Evolutionary conservation across 1,139 yeast genomes (phyloP), one percentile per base, ranked within the genome.

Genomic region (Debaryomyces fabryi): DNA sequence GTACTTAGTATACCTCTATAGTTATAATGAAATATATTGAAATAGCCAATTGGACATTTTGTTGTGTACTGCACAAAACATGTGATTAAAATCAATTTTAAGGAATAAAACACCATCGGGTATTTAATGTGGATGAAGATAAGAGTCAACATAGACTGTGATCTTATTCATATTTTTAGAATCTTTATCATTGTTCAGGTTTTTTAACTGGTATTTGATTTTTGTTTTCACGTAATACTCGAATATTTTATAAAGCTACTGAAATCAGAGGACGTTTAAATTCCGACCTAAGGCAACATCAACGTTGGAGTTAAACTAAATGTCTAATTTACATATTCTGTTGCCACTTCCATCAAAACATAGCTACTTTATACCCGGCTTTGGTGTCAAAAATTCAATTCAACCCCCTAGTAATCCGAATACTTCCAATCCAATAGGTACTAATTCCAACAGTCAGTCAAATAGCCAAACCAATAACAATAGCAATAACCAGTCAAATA

Each of bases 31-130:
- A 21, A 21, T 24, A 25, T 23, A 34, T 27, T 12, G 34, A 16
- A 33, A 13, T 18, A 16, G 16, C 36, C 16, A 20, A 21, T 16
- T 21, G 9, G 20, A 4, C 20, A 25, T 18, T 25, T 25, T 33
- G 39, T 25, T 35, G 39, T 35, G 39, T 18, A 15, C 30, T 34
- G 16, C 43, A 44, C 32, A 44, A 39, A 35, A 44, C 25, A 30
- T 27, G 16, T 21, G 24, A 30, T 12, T 15, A 13, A 20, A 24
- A 4, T 24, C 15, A 15, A 25, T 37, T 24, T 27, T 13, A 21
- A 37, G 30, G 40, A 23, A 37, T n/a, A 13, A 24, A 20, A 24
- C n/a, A 37, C 15, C 40, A 24, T 37, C 20, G 29, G 20, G 16
- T 24, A 12, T 6, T 21, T 18, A 12, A 23, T 21, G 37, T 30